Evolutionary conservation across 441 rosid genomes (phyloP).

Genomic region (Erodium texanum): DNA sequence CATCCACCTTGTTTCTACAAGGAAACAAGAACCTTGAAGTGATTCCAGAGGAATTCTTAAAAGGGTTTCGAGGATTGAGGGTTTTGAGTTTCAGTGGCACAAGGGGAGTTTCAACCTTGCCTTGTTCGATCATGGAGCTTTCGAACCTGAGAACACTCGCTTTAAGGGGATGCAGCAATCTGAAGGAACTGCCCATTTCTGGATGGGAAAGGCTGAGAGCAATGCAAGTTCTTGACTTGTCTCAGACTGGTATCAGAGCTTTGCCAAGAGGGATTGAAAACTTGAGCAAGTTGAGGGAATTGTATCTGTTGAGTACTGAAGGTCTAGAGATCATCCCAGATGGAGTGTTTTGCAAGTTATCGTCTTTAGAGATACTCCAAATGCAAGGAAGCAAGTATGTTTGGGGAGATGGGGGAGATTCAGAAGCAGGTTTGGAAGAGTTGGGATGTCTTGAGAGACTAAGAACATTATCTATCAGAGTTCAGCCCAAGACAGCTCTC

Average conservation of each 20-base stretch:
- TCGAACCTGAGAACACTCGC: conserved; percentile 23
- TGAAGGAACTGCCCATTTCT: conserved; percentile 19
- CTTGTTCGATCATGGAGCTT: conserved; percentile 19
- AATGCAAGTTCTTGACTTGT: conserved; percentile 32
- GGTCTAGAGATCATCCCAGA: conserved; percentile 21
- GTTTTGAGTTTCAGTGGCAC: conserved; percentile 26
- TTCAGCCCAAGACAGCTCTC: background rate
- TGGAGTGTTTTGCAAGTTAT: conserved; percentile 19
- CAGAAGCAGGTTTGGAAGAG: conserved; percentile 27
- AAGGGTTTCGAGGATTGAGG: conserved; percentile 20
- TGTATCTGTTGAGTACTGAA: conserved; percentile 31
- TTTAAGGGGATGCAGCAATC: conserved; percentile 25
- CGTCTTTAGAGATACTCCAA: conserved; percentile 25
- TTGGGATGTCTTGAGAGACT: conserved; percentile 8
- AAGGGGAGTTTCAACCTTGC: conserved; percentile 19
- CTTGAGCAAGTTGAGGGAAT: conserved; percentile 22
- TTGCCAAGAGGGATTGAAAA: conserved; percentile 23
- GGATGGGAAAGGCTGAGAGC: conserved; percentile 20
- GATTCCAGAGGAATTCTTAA: conserved; percentile 17
- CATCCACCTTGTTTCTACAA: conserved; percentile 24
- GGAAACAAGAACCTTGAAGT: conserved; percentile 22
- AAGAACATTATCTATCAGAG: background rate
- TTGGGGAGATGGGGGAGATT: conserved; percentile 23
- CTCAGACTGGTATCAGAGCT: conserved; percentile 24
- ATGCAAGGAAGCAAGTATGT: conserved; percentile 29